Evolutionary conservation across 768 basidiomycete species (phyloP), one percentile per base, ranked within the genome.

Genomic region (Agrocybe praecox): DNA sequence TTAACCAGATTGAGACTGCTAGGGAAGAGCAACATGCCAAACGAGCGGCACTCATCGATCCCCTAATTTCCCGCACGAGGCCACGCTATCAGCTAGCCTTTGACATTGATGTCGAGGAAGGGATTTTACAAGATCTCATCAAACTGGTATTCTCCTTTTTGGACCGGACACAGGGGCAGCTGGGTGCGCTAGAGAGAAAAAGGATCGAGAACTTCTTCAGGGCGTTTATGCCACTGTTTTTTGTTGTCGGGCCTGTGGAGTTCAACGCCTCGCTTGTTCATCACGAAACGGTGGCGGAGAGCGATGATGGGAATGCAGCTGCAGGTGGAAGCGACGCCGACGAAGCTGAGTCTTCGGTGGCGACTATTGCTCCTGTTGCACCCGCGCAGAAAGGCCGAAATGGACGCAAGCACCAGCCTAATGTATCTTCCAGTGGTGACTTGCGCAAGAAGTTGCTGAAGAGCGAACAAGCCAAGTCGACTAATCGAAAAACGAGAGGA

Each of bases 61-160:
- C 81, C 0, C 66, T 82, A 26, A 81, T 83, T 62, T 75, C 86
- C 26, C 76, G 90, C 54, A 86, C 87, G 26, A 70, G 89, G 45
- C 82, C 87, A 14, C 73, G 84, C 50, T 87, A 92, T 67, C 96
- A 99, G 65, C 80, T 96, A 59, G 87, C 89, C 60, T 95, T 88
- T 62, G 75, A 82, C 29, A 65, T 97, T 52, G 87, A 85, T 34
- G 91, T 96, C 69, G 75, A 84, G 11, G 77, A 79, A 17, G 89
- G 48, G 18, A 29, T 94, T 10, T 69, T 98, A 55, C 92, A 93
- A 67, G 97, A 99, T 66, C 81, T 85, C 21, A 70, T 96, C 69
- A 96, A 96, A 76, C 80, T 99, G 66, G 84, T 90, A 32, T 85
- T 98, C 65, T 92, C 92, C 2, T 92, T 93, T 73, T 77, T 99